Base-by-base conservation (phyloP, 306 rosid genomes). In the Gillenia trifoliata region DNA sequence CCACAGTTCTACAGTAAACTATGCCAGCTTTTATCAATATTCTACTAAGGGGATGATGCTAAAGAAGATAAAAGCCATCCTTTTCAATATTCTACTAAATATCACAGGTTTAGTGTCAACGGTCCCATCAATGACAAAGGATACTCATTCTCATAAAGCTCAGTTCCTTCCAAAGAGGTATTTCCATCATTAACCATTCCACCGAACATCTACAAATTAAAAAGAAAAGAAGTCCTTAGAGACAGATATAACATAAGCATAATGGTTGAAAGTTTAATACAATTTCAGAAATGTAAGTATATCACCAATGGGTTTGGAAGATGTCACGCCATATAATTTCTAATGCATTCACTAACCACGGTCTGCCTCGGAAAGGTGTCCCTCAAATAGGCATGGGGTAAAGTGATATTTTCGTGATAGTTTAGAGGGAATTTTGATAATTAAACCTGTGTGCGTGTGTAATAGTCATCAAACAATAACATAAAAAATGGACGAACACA, bases 101-200 rank as follows among this genome's bases (percentile, higher is more conserved):
- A 59, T 25, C 41, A 0, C 67, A 38, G 25, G 8, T 59, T 47
- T 5, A 17, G 62, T 8, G 25, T 29, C 62, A 62, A 16, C 15
- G 50, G 25, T 9, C 49, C 40, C 50, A 59, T 28, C 45, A 69
- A 57, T 40, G 54, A 54, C 76, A 82, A 83, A 89, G 99, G 99
- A 94, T 94, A 94, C 99, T 90, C 95, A 75, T 85, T 30, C n/a
- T 80, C 88, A 57, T 88, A 79, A 82, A 94, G 91, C 34, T 72
- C 97, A 30, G 99, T 88, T 70, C 71, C 73, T 61, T 85, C 86
- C 93, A 92, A 81, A 60, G 81, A 77, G 28, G 91, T 67, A 84
- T 86, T 94, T 81, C 99, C 99, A 78, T 83, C 86, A 83, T 90
- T 90, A 64, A 94, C 96, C 20, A 94, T 28, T 77, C 99, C 99